Evolutionary conservation across 1,284 basidiomycete species (phyloP).

Genomic region (Apiotrichum mycotoxinovorans): DNA sequence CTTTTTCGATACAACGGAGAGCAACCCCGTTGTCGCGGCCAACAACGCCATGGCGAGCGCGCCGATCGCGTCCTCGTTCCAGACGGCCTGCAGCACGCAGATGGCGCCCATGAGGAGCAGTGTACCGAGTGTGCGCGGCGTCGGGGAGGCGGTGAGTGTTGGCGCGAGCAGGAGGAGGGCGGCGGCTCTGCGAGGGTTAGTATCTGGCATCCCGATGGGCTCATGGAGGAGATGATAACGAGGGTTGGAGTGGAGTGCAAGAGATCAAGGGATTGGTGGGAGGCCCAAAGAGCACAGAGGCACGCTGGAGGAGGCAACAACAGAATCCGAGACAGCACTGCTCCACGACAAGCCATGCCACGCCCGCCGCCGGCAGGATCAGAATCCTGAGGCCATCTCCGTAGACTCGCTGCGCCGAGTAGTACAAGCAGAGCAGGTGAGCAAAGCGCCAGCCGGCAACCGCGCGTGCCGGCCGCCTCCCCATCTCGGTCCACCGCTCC

Average conservation of each 20-base stretch:
- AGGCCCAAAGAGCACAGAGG: no score
- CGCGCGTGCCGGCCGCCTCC: neutral
- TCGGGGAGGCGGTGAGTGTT: neutral
- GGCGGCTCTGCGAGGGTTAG: neutral
- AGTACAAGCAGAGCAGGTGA: no score
- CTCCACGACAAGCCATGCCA: no score
- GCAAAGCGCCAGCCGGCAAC: no score
- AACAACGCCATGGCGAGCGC: neutral
- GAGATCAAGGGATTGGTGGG: no score
- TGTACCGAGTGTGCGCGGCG: neutral
- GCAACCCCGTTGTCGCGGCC: neutral
- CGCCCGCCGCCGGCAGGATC: no score
- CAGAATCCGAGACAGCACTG: no score
- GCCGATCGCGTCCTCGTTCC: neutral
- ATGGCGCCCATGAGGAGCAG: neutral
- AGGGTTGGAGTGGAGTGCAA: no score
- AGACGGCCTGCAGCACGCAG: neutral
- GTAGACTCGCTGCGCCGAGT: neutral
- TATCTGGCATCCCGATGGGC: no score
- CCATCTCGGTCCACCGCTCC: neutral
- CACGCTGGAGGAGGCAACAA: no score
- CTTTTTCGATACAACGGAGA: neutral
- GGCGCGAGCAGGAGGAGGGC: neutral
- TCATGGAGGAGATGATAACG: no score
- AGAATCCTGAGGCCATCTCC: no score